Evolutionary conservation across 2,329 filamentous ascomycete species (phyloP).

Genomic region (Paecilomyces niveus): DNA sequence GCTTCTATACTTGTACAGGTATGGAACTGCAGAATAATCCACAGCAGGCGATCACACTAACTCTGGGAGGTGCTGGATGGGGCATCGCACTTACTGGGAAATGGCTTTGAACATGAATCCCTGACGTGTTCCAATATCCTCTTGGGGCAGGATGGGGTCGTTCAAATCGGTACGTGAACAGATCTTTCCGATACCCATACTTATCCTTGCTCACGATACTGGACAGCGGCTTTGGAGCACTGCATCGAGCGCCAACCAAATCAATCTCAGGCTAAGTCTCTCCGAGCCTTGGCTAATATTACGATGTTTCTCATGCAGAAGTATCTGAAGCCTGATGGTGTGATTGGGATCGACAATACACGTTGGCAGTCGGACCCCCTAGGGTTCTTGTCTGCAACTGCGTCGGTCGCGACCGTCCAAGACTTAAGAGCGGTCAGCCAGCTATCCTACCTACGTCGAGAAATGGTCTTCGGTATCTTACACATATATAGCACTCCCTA

Average conservation of each 20-base stretch:
- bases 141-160: slow-evolving; percentile 13
- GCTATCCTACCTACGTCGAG: background rate
- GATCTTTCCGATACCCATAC: background rate
- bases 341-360: slow-evolving; percentile 21
- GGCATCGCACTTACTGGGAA: slow-evolving; percentile 10
- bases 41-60: background rate
- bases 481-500: slow-evolving; percentile 4
- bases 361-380: slow-evolving; percentile 6
- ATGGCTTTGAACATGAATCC: slow-evolving; percentile 14
- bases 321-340: slow-evolving; percentile 23
- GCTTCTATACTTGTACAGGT: slow-evolving; percentile 7
- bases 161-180: slow-evolving; percentile 23
- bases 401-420: slow-evolving; percentile 6
- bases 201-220: too few species aligned
- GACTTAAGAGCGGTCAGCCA: slow-evolving; percentile 6
- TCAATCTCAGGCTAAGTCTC: slow-evolving; percentile 8
- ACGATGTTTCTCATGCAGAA: slow-evolving; percentile 25
- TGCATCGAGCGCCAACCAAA: slow-evolving; percentile 3
- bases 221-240: background rate
- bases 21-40: background rate
- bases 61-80: slow-evolving; percentile 13
- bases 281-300: slow-evolving; percentile 16
- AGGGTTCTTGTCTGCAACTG: slow-evolving; percentile 6
- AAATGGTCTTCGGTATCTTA: slow-evolving; percentile 4
- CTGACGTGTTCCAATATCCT: slow-evolving; percentile 21